Percentiles rank a stretch among this genome's conserved stretches.
phyloP scores from a whole-genome alignment of 495 filamentous ascomycete genomes.

The Neohortaea acidophila region DNA sequence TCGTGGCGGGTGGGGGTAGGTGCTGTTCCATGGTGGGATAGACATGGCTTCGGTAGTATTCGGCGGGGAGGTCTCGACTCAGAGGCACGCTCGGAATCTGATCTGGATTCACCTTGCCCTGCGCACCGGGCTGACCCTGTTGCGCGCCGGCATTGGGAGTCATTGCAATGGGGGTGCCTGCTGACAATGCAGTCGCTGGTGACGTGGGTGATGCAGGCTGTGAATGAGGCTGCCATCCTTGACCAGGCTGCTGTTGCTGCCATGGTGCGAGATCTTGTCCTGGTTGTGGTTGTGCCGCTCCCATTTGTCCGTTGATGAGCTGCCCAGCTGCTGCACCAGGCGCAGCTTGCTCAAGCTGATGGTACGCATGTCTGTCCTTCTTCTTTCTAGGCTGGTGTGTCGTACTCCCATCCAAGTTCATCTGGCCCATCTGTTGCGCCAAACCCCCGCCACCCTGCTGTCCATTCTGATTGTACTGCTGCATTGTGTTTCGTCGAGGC shows the following conservation, averaged over 20 bases:
- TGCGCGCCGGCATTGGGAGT: conserved; percentile 21
- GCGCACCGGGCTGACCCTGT: conserved; percentile 31
- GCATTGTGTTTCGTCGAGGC: too few relatives aligned
- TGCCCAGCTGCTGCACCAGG: conserved; percentile 41
- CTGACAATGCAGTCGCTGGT: conserved; percentile 39
- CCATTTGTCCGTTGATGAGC: conserved; percentile 43
- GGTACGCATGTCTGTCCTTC: conserved; percentile 87
- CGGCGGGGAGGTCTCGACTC: conserved; percentile 63
- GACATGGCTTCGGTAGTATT: conserved; percentile 70
- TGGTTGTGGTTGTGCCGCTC: conserved; percentile 12
- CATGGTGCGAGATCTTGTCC: conserved; percentile 9
- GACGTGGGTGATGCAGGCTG: too few relatives aligned
- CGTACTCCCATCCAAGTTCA: conserved; percentile 17
- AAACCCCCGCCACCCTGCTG: conserved; percentile 40
- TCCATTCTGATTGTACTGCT: too few relatives aligned
- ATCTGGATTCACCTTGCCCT: conserved; percentile 74
- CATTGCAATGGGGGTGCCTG: conserved; percentile 25
- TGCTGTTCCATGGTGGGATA: conserved; percentile 92
- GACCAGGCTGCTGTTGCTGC: conserved; percentile 29
- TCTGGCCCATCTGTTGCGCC: conserved; percentile 75
- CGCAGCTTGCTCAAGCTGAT: conserved; percentile 60
- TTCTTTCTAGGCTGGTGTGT: conserved; percentile 56
- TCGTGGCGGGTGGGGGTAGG: conserved; percentile 72
- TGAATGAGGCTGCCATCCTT: conserved; percentile 10
- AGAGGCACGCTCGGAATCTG: conserved; percentile 84